Base-by-base conservation (phyloP, 352 stramenopile genomes). In the Pythium chondricola region DNA sequence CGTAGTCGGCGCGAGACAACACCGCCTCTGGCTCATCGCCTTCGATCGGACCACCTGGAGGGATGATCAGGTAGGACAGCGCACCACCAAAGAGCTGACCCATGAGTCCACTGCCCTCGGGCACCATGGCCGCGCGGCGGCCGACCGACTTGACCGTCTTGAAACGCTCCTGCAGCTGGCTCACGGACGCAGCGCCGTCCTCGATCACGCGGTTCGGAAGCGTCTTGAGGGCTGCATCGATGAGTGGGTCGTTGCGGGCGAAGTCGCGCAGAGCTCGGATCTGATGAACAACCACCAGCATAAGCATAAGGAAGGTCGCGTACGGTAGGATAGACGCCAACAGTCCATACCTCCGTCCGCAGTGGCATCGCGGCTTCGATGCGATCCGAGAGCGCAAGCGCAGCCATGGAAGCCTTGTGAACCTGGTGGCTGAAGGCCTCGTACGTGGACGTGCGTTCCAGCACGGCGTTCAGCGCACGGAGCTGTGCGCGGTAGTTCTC, bases 401-500 rank as follows among this genome's bases (percentile, higher is more conserved):
- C 81, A 0, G 81, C 81, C 51, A 93, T 79, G 27, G 78, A 93
- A 10, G 77, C 71, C 62, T 90, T 87, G 72, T 93, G 81, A 6
- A 90, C 74, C 38, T 87, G 74, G 65, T 90, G 78, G 63, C 78
- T 93, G 53, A 93, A 88, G 16, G 78, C 71, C 51, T 93, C 76
- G 60, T 93, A 90, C 33, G 77, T 85, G 29, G 72, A 90, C 10
- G 76, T 86, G 45, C 66, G 75, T 46, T 88, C 74, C 29, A 92
- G 51, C 24, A 92, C 65, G 3, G 67, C 62, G 47, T 85, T 83
- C 33, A 92, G 54, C 1, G 80, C 80, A 21, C 67, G 72, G 17
- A 89, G 51, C 55, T 89, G 60, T 14, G 71, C 69, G 21, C 74
- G 77, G 55, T 87, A 87, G 22, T 61, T 69, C 41, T 89, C 67